Evolutionary conservation across 2,329 filamentous ascomycete species (phyloP).

Genomic region (Verticillium nonalfalfae): DNA sequence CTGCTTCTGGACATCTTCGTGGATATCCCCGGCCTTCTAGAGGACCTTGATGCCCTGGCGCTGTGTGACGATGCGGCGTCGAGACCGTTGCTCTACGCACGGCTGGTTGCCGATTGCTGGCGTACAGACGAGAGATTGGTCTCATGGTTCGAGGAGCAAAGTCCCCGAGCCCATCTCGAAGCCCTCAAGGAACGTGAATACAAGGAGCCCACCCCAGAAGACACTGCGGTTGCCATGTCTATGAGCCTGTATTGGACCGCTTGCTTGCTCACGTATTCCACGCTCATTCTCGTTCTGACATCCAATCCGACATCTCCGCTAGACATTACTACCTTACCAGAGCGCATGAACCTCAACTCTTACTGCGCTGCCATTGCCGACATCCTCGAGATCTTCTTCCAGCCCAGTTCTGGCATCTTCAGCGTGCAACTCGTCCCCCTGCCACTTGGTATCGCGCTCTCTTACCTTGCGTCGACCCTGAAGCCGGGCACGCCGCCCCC

Average conservation of each 20-base stretch:
- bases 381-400: conserved; percentile 9
- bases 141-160: conserved; percentile 6
- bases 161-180: conserved; percentile 2
- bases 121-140: conserved; percentile 6
- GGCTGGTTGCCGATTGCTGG: conserved; percentile 8
- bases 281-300: background rate
- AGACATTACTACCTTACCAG: conserved; percentile 1
- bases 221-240: conserved; percentile 6
- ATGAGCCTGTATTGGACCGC: conserved; percentile 9
- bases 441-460: conserved; percentile 9
- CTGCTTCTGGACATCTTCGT: conserved; percentile 22
- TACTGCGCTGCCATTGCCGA: conserved; percentile 12
- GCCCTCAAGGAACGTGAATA: conserved; percentile 1
- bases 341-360: conserved; percentile 3
- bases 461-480: conserved; percentile 8
- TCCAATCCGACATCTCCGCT: background rate
- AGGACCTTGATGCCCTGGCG: conserved; percentile 18
- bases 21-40: conserved; percentile 18
- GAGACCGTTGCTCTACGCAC: background rate
- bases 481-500: conserved; percentile 2
- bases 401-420: conserved; percentile 7
- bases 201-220: conserved; percentile 5
- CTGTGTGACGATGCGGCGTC: conserved; percentile 2
- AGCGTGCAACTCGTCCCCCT: conserved; percentile 8
- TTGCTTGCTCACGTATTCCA: conserved; percentile 9